Base-by-base conservation (phyloP, 495 filamentous ascomycete genomes). In the Cenococcum geophilum region DNA sequence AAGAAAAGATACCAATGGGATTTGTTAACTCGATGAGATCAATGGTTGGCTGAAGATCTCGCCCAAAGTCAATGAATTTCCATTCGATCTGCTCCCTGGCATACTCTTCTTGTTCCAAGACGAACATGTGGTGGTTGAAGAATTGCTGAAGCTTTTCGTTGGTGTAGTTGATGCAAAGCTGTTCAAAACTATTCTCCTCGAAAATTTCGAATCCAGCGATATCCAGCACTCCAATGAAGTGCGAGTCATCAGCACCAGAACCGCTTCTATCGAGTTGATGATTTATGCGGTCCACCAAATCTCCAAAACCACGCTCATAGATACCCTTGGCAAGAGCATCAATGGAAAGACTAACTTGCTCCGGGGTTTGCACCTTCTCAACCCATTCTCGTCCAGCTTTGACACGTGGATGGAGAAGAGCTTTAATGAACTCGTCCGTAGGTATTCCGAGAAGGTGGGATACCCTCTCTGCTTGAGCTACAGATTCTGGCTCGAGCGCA, bases 91-190 rank as follows among this genome's bases (percentile, higher is more conserved):
- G 89, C 71, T 99, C 95, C 53, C 92, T 76, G 16, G 95, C 92
- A 74, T 99, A 99, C 73, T 99, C 95, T 71, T 99, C 95, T 70
- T 99, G 95, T 70, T 99, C 95, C 21, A 99, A 76, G 21, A 99
- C 95, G 72, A 99, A 99, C 95, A 99, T 99, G 77, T 99, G 95
- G 66, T 99, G 95, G 62, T 99, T 99, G 81, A 99, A 99, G 72
- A 97, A 99, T 65, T 99, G 95, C 71, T 99, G 95, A 5, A 99
- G 83, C 73, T 97, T 99, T 72, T 99, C 95, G 73, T 99, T 99
- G 59, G 95, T 97, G 75, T 97, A 99, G 71, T 99, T 99, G 78
- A 99, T 99, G 76, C 95, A 97, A 5, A 99, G 83, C 72, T 99
- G 95, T 74, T 99, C 95, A 67, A 99, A 99, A 77, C 91, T 95